Percentiles rank a stretch among this genome's conserved stretches.
phyloP scores from a whole-genome alignment of 2,329 filamentous ascomycete genomes.

The Talaromyces albobiverticillius region DNA sequence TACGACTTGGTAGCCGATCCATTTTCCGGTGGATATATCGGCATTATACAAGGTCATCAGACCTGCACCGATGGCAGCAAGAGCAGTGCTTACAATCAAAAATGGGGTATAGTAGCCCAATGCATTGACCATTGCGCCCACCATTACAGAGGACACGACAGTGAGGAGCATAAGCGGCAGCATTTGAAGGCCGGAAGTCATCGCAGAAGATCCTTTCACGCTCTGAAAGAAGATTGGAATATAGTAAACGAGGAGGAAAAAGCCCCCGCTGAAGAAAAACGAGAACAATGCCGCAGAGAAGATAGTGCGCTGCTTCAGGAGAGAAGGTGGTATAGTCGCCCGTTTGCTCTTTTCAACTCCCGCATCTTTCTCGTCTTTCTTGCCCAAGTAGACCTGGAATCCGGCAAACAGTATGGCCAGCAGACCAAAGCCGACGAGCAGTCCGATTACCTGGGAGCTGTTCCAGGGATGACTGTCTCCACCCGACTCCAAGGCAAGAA shows the following conservation, averaged over 20 bases:
- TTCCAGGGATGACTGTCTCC: constrained; percentile 37
- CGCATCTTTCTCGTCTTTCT: constrained; percentile 25
- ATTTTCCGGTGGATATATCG: constrained; percentile 19
- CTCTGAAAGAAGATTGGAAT: constrained; percentile 49
- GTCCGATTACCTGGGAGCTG: constrained; percentile 42
- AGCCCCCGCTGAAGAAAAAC: constrained; percentile 35
- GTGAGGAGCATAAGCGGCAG: constrained; percentile 26
- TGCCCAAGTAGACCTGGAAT: constrained; percentile 35
- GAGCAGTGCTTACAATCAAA: constrained; percentile 6
- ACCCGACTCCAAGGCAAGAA: constrained; percentile 49
- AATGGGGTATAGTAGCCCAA: constrained; percentile 15
- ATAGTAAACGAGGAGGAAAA: constrained; percentile 43
- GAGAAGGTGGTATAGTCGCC: constrained; percentile 26
- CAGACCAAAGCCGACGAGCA: constrained; percentile 42
- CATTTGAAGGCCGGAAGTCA: constrained; percentile 42
- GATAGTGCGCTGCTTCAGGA: constrained; percentile 39
- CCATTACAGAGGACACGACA: constrained; percentile 1
- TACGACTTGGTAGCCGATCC: constrained; percentile 32
- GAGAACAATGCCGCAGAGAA: constrained; percentile 31
- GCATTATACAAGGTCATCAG: constrained; percentile 20
- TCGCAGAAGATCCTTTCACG: constrained; percentile 30
- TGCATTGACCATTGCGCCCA: constrained; percentile 1
- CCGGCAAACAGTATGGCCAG: constrained; percentile 33
- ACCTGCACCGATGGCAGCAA: constrained; percentile 17
- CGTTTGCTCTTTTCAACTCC: neutral